Conservation (phyloP, 2,329 filamentous ascomycete species). For the Aspergillus floridensis region DNA sequence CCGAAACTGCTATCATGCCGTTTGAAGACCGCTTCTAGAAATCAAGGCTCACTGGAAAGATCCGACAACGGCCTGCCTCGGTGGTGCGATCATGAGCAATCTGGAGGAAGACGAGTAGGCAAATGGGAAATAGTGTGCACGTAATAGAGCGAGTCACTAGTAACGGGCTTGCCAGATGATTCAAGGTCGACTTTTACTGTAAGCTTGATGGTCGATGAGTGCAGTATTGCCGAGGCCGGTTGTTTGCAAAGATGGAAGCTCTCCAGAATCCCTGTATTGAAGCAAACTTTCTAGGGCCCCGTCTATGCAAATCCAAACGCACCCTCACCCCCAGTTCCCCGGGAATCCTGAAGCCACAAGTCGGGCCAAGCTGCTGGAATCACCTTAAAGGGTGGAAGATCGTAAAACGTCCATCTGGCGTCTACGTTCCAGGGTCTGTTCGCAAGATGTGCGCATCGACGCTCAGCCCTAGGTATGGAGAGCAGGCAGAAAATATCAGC, state of each 20-base stretch:
- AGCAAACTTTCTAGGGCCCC: not conserved
- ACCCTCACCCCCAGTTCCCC: not conserved
- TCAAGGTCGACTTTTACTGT: not conserved
- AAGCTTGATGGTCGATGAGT: not conserved
- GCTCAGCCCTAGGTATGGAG: not conserved
- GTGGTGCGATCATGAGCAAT: not conserved
- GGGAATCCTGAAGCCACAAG: not conserved
- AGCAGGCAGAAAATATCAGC: not conserved
- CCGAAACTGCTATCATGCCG: not conserved
- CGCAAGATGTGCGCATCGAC: not conserved
- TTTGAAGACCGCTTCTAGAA: not conserved
- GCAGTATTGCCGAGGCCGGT: not conserved
- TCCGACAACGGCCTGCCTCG: not conserved
- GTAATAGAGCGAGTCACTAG: not conserved
- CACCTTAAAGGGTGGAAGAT: not conserved
- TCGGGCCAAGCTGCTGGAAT: not conserved
- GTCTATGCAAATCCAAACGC: not conserved
- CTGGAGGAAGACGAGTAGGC: not conserved
- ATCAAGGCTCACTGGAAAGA: not conserved
- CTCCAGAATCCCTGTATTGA: not conserved
- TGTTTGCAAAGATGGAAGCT: not conserved
- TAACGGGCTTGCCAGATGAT: not conserved
- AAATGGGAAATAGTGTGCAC: not conserved
- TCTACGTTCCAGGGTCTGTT: not conserved
- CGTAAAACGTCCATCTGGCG: not conserved